Percentiles rank a stretch among this genome's conserved stretches.
phyloP scores from a whole-genome alignment of 1,139 yeast genomes.

The Zygotorulaspora mrakii region DNA sequence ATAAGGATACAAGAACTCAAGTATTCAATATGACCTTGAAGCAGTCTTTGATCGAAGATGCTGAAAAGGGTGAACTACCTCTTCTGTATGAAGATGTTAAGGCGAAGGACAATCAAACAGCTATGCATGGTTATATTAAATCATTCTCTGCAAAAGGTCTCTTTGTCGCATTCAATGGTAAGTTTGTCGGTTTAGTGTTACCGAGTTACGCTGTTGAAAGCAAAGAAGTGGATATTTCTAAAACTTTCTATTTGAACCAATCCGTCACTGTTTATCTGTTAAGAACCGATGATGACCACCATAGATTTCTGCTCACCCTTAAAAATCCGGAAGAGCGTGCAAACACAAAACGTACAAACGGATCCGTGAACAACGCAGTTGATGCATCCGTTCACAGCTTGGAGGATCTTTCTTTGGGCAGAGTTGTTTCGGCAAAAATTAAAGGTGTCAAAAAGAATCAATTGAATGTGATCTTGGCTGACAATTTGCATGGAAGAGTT shows the following conservation, averaged over 20 bases:
- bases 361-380: constrained; percentile 50
- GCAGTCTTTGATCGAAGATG: constrained; percentile 62
- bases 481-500: constrained; percentile 73
- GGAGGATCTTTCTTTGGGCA: constrained; percentile 59
- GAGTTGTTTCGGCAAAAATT: constrained; percentile 55
- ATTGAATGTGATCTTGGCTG: constrained; percentile 72
- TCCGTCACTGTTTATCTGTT: constrained; percentile 64
- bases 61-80: constrained; percentile 55
- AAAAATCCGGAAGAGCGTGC: constrained; percentile 34
- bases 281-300: constrained; percentile 61
- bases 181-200: constrained; percentile 76
- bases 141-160: constrained; percentile 75
- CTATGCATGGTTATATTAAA: constrained; percentile 68
- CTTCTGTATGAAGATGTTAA: constrained; percentile 54
- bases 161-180: constrained; percentile 78
- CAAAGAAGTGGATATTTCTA: constrained; percentile 53
- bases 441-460: constrained; percentile 69
- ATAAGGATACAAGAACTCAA: constrained; percentile 59
- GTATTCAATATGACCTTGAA: constrained; percentile 63
- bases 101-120: constrained; percentile 41
- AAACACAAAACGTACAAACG: constrained; percentile 14
- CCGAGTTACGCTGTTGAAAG: constrained; percentile 67
- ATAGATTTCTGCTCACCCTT: constrained; percentile 65
- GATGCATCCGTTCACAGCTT: constrained; percentile 49
- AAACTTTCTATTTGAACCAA: constrained; percentile 57